Conservation (phyloP, 2,329 filamentous ascomycete species). For the Verticillium zaregamsianum region DNA sequence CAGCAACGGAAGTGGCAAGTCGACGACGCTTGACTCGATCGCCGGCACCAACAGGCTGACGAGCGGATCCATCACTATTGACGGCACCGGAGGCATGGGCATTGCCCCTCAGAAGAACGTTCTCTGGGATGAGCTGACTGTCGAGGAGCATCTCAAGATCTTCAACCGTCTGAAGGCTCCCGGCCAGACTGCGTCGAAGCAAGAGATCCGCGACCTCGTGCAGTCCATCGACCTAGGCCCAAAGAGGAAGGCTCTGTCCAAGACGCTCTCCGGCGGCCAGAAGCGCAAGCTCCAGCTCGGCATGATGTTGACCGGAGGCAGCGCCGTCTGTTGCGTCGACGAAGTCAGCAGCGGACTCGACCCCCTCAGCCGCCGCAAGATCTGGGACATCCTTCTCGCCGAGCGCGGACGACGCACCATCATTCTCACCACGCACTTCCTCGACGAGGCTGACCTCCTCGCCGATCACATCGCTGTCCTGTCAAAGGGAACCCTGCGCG, state of each 20-base stretch:
- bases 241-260: slow-evolving; percentile 57
- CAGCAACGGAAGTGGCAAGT: slow-evolving; percentile 74
- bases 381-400: slow-evolving; percentile 58
- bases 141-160: slow-evolving; percentile 65
- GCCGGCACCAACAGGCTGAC: slow-evolving; percentile 35
- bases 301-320: slow-evolving; percentile 75
- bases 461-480: slow-evolving; percentile 69
- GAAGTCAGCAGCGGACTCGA: slow-evolving; percentile 73
- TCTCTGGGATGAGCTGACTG: slow-evolving; percentile 68
- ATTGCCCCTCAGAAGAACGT: slow-evolving; percentile 75
- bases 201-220: slow-evolving; percentile 42
- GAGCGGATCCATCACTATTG: slow-evolving; percentile 62
- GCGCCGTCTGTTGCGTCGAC: slow-evolving; percentile 67
- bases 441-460: slow-evolving; percentile 71
- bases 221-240: slow-evolving; percentile 59
- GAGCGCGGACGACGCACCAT: slow-evolving; percentile 65
- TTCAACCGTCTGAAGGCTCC: slow-evolving; percentile 66
- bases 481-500: slow-evolving; percentile 62
- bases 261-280: slow-evolving; percentile 69
- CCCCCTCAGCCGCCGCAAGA: slow-evolving; percentile 54
- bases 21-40: slow-evolving; percentile 46
- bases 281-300: slow-evolving; percentile 73
- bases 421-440: slow-evolving; percentile 69
- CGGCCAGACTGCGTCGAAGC: slow-evolving; percentile 37
- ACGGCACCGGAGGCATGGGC: slow-evolving; percentile 68